A percentile compares a stretch with the other conserved stretches of the same genome.
Evolutionary conservation across 495 filamentous ascomycete genomes (phyloP).

Genomic region (Stereocaulon alpinum): DNA sequence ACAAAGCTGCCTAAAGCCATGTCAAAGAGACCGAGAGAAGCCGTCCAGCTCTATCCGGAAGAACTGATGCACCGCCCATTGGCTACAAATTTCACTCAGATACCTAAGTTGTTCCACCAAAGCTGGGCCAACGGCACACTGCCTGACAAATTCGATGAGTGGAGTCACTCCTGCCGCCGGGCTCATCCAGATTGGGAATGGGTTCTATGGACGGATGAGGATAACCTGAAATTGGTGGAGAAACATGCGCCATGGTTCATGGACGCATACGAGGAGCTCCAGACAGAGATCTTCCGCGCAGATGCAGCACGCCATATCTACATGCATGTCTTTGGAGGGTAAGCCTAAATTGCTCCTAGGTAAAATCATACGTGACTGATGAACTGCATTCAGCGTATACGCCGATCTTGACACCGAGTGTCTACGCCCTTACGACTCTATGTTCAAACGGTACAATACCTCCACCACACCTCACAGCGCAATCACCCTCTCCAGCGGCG

Average conservation of each 20-base stretch:
- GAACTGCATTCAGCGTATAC: conserved; percentile 15
- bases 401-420: conserved; percentile 24
- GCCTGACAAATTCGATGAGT: conserved; percentile 20
- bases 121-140: conserved; percentile 20
- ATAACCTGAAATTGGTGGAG: conserved; percentile 20
- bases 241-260: conserved; percentile 20
- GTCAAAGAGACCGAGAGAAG: conserved; percentile 3
- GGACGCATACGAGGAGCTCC: conserved; percentile 15
- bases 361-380: background rate
- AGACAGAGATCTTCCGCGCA: conserved; percentile 20
- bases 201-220: conserved; percentile 24
- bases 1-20: background rate
- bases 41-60: conserved; percentile 10
- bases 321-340: conserved; percentile 24
- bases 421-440: conserved; percentile 14
- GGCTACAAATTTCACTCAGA: conserved; percentile 8
- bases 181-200: conserved; percentile 23
- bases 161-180: conserved; percentile 20
- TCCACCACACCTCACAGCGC: conserved; percentile 5
- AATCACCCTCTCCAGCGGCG: background rate
- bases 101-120: conserved; percentile 22
- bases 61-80: conserved; percentile 15
- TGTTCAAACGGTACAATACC: conserved; percentile 15
- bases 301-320: conserved; percentile 19
- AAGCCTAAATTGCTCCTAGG: background rate